These are phyloP conservation scores for Rhizopogon hawkerae DNA, from an alignment of 1,284 basidiomycete genomes.

Conservation along the genomic window DNA sequence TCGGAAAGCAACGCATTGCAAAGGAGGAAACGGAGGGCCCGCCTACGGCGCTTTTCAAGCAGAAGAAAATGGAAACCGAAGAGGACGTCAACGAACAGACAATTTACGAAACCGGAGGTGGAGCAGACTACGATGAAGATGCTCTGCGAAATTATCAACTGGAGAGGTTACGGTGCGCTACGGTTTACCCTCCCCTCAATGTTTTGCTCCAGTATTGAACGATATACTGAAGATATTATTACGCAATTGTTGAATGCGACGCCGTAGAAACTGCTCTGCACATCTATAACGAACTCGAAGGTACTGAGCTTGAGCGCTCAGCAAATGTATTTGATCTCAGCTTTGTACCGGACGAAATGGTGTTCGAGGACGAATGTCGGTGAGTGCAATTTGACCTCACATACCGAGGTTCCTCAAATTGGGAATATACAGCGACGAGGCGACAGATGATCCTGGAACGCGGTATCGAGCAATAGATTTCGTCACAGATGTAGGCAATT, in stretches of 20 bases:
- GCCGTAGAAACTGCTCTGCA: conserved; percentile 71
- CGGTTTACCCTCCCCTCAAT: background rate
- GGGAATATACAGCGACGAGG: conserved; percentile 62
- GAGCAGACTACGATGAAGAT: conserved; percentile 79
- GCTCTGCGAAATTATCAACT: conserved; percentile 90
- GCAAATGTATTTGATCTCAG: conserved; percentile 95
- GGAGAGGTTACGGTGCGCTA: conserved; percentile 74
- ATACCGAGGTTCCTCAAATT: conserved; percentile 3
- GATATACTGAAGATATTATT: conserved; percentile 70
- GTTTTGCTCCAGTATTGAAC: conserved; percentile 1
- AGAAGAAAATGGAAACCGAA: conserved; percentile 28
- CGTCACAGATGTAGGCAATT: conserved; percentile 73
- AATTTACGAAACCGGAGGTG: conserved; percentile 60
- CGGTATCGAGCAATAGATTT: conserved; percentile 84
- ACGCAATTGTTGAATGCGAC: conserved; percentile 91
- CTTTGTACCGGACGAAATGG: conserved; percentile 90
- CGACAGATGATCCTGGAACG: conserved; percentile 56
- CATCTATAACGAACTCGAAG: conserved; percentile 83
- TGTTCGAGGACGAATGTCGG: conserved; percentile 78
- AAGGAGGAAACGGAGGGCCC: conserved; percentile 89
- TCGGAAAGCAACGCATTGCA: conserved; percentile 85
- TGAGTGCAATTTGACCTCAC: conserved; percentile 23
- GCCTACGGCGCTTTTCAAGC: conserved; percentile 77
- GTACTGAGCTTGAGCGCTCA: conserved; percentile 93
- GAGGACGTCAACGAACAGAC: conserved; percentile 59